Conservation (phyloP, 805 yeast genomes). For the Wickerhamiella occidentalis region DNA sequence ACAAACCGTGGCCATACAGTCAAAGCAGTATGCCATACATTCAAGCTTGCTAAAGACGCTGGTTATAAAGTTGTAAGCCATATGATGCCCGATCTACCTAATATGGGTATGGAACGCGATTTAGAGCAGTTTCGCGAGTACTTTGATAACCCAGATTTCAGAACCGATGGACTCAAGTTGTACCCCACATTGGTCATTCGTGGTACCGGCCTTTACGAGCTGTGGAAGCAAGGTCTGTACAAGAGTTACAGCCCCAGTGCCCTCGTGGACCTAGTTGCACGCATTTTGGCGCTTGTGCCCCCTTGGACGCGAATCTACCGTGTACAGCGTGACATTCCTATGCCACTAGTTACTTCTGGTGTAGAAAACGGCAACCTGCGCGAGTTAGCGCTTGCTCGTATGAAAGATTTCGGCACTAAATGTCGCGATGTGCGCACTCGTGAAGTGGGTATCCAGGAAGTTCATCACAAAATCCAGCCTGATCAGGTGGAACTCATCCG, state of each 20-base stretch:
- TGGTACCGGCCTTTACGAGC: conserved; percentile 93
- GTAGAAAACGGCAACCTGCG: conserved; percentile 95
- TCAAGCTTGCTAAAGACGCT: conserved; percentile 92
- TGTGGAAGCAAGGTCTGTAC: conserved; percentile 94
- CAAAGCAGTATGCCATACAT: conserved; percentile 88
- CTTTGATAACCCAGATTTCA: conserved; percentile 90
- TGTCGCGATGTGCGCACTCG: conserved; percentile 95
- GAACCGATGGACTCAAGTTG: conserved; percentile 92
- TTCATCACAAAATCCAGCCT: conserved; percentile 90
- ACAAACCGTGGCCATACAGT: conserved; percentile 98
- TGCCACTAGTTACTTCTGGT: conserved; percentile 96
- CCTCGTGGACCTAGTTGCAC: conserved; percentile 84
- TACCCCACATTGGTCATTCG: conserved; percentile 94
- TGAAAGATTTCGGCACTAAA: conserved; percentile 94
- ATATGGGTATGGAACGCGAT: conserved; percentile 97
- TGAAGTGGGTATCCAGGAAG: conserved; percentile 98
- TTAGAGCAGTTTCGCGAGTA: conserved; percentile 91
- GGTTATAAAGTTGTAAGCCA: conserved; percentile 96
- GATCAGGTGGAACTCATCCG: conserved; percentile 93
- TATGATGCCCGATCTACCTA: conserved; percentile 99
- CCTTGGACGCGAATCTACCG: conserved; percentile 99
- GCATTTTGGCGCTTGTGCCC: conserved; percentile 91
- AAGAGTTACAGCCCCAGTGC: conserved; percentile 92
- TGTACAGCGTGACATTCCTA: conserved; percentile 97
- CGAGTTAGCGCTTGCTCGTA: conserved; percentile 89